phyloP scores from a whole-genome alignment of 495 filamentous ascomycete species.

The Hyaloscypha bicolor region DNA sequence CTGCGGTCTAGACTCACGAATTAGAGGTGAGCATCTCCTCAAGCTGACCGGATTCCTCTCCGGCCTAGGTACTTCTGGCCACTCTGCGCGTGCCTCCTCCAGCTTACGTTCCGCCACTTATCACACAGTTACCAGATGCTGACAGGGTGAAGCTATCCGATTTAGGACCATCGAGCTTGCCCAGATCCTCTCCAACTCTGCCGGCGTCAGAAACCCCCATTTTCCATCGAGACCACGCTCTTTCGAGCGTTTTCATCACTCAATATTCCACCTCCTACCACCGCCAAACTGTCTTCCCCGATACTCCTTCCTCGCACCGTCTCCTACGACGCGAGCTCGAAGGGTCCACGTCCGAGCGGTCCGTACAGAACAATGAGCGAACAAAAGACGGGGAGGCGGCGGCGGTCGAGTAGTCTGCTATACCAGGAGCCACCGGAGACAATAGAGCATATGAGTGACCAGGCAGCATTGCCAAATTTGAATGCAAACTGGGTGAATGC shows the following conservation, averaged over 20 bases:
- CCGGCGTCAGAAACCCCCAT: not conserved
- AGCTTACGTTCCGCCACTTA: not conserved
- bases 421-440: slow-evolving; percentile 95
- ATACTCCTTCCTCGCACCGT: slow-evolving; percentile 77
- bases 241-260: slow-evolving; percentile 15
- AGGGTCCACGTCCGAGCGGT: slow-evolving; percentile 54
- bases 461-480: slow-evolving; percentile 89
- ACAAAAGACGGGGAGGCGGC: slow-evolving; percentile 68
- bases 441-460: slow-evolving; percentile 93
- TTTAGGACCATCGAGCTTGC: not conserved
- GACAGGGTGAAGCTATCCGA: not conserved
- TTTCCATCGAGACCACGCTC: slow-evolving; percentile 12
- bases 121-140: not conserved
- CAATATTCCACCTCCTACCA: slow-evolving; percentile 43
- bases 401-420: slow-evolving; percentile 88
- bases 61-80: not conserved
- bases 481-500: slow-evolving; percentile 99
- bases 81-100: not conserved
- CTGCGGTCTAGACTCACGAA: not conserved
- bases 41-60: not conserved
- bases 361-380: slow-evolving; percentile 57
- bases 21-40: not conserved
- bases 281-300: slow-evolving; percentile 84
- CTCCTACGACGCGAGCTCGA: slow-evolving; percentile 76
- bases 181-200: not conserved